These are phyloP conservation scores for Aureoboletus auriporus DNA, from an alignment of 768 basidiomycete species.

Conservation along the genomic window DNA sequence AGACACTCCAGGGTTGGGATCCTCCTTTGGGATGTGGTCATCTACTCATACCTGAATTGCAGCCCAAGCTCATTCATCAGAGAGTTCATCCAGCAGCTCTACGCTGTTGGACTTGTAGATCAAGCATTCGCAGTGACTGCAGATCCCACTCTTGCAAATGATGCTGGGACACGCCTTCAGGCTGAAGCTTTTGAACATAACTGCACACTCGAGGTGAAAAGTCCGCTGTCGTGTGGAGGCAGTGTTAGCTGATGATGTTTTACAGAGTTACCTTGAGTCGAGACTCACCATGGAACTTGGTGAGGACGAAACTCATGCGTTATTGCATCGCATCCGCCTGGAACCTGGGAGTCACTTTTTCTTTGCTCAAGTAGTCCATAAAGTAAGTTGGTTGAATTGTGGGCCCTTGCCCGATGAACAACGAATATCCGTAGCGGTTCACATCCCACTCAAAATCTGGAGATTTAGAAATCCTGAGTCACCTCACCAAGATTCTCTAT, in stretches of 20 bases:
- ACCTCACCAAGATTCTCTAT: slow-evolving; percentile 65
- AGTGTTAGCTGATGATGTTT: slow-evolving; percentile 4
- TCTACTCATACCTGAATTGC: slow-evolving; percentile 8
- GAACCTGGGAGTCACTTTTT: slow-evolving; percentile 55
- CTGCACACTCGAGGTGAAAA: slow-evolving; percentile 53
- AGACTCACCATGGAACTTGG: slow-evolving; percentile 51
- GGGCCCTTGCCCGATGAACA: background rate
- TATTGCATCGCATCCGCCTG: slow-evolving; percentile 42
- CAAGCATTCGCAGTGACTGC: slow-evolving; percentile 45
- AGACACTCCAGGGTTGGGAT: slow-evolving; percentile 17
- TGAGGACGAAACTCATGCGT: slow-evolving; percentile 32
- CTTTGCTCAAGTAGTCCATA: slow-evolving; percentile 54
- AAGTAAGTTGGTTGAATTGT: slow-evolving; percentile 39
- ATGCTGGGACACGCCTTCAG: slow-evolving; percentile 45
- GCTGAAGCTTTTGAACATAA: slow-evolving; percentile 59
- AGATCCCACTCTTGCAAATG: slow-evolving; percentile 48
- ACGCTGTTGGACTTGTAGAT: slow-evolving; percentile 52
- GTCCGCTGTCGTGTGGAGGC: background rate
- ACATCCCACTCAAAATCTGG: slow-evolving; percentile 43
- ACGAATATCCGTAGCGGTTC: slow-evolving; percentile 49
- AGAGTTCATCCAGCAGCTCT: slow-evolving; percentile 46
- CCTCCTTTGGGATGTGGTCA: background rate
- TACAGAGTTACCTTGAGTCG: slow-evolving; percentile 46
- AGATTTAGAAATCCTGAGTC: slow-evolving; percentile 68
- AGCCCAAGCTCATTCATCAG: slow-evolving; percentile 26